phyloP scores from a whole-genome alignment of 352 stramenopile species.

The Pythium rishiriense region DNA sequence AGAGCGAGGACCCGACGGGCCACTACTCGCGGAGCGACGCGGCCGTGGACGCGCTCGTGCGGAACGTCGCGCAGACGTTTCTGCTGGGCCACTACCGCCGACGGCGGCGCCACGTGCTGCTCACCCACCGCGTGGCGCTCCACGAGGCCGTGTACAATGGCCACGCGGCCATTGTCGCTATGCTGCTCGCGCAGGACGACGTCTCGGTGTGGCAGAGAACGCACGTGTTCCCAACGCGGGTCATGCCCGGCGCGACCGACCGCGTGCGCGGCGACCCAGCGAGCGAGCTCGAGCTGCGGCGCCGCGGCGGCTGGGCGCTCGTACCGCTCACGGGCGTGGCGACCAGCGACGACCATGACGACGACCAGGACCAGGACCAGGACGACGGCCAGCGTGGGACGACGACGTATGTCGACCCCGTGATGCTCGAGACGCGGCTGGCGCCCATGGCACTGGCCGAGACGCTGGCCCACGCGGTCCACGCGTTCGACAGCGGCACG shows the following conservation, averaged over 20 bases:
- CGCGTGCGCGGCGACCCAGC: slow-evolving; percentile 2
- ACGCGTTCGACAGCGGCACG: slow-evolving; percentile 41
- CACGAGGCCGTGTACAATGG: slow-evolving; percentile 77
- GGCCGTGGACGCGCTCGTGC: slow-evolving; percentile 49
- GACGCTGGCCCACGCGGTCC: slow-evolving; percentile 49
- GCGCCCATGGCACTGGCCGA: slow-evolving; percentile 45
- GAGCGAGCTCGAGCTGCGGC: slow-evolving; percentile 10
- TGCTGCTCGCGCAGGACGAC: slow-evolving; percentile 49
- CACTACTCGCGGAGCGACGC: slow-evolving; percentile 52
- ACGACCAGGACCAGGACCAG: not conserved
- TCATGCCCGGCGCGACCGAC: slow-evolving; percentile 34
- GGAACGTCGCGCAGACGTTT: slow-evolving; percentile 62
- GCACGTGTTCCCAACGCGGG: slow-evolving; percentile 53
- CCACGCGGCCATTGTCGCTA: slow-evolving; percentile 47
- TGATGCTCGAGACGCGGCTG: slow-evolving; percentile 10
- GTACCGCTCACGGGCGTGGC: slow-evolving; percentile 35
- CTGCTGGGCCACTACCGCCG: slow-evolving; percentile 54
- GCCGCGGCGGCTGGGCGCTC: slow-evolving; percentile 49
- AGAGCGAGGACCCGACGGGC: slow-evolving; percentile 3
- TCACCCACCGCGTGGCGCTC: slow-evolving; percentile 69
- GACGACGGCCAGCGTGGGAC: not conserved
- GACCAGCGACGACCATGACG: not conserved
- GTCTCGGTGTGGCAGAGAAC: slow-evolving; percentile 62
- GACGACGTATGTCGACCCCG: slow-evolving; percentile 13
- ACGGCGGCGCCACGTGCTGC: slow-evolving; percentile 44